Evolutionary conservation across 2,329 filamentous ascomycete genomes (phyloP).

Genomic region (Ceratocystis lukuohia): DNA sequence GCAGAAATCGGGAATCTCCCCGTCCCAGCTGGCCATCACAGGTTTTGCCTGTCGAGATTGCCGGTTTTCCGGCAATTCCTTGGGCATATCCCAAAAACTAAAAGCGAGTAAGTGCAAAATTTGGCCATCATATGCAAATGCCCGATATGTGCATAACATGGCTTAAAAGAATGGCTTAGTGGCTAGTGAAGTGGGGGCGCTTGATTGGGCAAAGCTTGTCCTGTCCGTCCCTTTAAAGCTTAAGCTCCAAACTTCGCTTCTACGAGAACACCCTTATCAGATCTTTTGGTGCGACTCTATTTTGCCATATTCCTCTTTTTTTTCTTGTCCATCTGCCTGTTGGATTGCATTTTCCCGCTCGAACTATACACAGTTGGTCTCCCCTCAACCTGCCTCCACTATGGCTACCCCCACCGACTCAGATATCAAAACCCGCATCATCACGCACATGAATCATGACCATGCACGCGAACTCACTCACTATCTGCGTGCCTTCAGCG

Average conservation of each 20-base stretch:
- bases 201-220: not conserved
- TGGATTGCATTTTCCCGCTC: no score
- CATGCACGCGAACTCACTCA: conserved; percentile 60
- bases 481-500: conserved; percentile 33
- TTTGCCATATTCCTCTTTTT: not conserved
- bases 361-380: not conserved
- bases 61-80: not conserved
- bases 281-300: not conserved
- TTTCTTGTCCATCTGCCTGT: not conserved
- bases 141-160: not conserved
- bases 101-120: no score
- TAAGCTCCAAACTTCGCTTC: not conserved
- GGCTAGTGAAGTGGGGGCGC: not conserved
- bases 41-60: not conserved
- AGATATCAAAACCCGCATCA: conserved; percentile 30
- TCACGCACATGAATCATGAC: conserved; percentile 77
- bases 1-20: conserved; percentile 8
- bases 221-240: not conserved
- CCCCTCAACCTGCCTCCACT: not conserved
- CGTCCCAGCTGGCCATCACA: not conserved
- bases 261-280: not conserved
- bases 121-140: not conserved
- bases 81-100: not conserved
- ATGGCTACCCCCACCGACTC: conserved; percentile 22
- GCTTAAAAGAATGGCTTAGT: not conserved